phyloP scores from a whole-genome alignment of 208 protist genomes.

The Acanthamoeba divionensis region DNA sequence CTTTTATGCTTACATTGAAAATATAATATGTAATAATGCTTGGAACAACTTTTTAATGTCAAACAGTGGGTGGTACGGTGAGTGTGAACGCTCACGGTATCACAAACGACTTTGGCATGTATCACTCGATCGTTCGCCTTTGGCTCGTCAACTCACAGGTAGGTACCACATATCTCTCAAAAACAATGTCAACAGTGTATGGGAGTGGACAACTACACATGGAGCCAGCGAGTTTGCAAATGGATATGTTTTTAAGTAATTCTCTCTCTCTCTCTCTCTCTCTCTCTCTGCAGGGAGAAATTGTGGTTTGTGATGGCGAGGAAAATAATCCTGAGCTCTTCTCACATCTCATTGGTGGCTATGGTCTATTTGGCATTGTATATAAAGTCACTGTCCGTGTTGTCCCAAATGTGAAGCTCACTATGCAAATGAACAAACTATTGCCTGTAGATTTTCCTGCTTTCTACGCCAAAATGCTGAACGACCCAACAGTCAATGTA shows the following conservation, averaged over 20 bases:
- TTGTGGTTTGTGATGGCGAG: conserved; percentile 44
- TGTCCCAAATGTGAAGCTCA: conserved; percentile 55
- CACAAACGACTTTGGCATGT: conserved; percentile 66
- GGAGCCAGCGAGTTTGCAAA: too few relatives aligned
- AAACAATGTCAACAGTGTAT: too few relatives aligned
- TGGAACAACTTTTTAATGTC: too few relatives aligned
- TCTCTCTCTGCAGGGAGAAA: too few relatives aligned
- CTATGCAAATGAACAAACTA: conserved; percentile 42
- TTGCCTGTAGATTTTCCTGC: conserved; percentile 31
- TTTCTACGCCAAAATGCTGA: conserved; percentile 40
- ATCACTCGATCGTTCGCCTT: conserved; percentile 60
- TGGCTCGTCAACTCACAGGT: conserved; percentile 60
- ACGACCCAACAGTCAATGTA: conserved; percentile 25
- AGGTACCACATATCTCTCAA: too few relatives aligned
- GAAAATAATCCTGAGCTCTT: conserved; percentile 58
- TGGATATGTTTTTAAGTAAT: too few relatives aligned
- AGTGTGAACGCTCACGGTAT: conserved; percentile 75
- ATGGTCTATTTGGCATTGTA: conserved; percentile 75
- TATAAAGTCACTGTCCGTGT: conserved; percentile 51
- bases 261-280: too few relatives aligned
- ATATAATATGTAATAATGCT: background rate
- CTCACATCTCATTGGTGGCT: conserved; percentile 62
- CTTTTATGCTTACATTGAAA: too few relatives aligned
- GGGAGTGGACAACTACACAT: too few relatives aligned
- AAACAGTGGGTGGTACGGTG: conserved; percentile 71